Evolutionary conservation across 164 flowering plant species (phyloP).

Genomic region (Stephania yunnanensis): DNA sequence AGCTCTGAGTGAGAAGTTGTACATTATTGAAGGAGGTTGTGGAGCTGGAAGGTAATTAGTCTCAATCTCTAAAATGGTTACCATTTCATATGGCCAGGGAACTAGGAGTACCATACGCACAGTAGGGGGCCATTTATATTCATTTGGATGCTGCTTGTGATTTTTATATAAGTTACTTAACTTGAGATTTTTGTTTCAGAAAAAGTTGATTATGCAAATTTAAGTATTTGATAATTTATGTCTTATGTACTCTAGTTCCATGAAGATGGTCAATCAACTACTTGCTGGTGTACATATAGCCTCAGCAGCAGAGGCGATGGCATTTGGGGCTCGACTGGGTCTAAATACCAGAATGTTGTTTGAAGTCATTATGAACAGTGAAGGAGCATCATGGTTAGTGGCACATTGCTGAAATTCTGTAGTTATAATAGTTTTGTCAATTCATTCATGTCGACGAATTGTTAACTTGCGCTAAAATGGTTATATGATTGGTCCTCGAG

Average conservation of each 20-base stretch:
- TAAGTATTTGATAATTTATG: constrained; percentile 2
- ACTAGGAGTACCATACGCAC: neutral
- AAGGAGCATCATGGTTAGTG: constrained; percentile 84
- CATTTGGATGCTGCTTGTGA: neutral
- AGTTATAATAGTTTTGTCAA: neutral
- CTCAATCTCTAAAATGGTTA: neutral
- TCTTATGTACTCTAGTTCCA: constrained; percentile 42
- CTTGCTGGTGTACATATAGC: constrained; percentile 99
- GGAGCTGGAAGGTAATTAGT: constrained; percentile 91
- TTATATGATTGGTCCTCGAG: neutral
- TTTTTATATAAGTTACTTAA: neutral
- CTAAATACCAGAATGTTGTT: constrained; percentile 71
- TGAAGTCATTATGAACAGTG: constrained; percentile 54
- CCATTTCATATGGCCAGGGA: constrained; percentile 6
- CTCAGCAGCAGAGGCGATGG: constrained; percentile 97
- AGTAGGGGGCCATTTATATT: neutral
- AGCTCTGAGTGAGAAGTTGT: constrained; percentile 97
- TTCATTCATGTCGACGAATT: neutral
- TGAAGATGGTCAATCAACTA: constrained; percentile 97
- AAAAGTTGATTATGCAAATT: neutral
- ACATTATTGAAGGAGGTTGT: constrained; percentile 81
- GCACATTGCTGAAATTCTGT: constrained; percentile 5
- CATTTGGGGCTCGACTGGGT: constrained; percentile 92
- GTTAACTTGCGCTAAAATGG: neutral
- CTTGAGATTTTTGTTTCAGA: neutral